Evolutionary conservation across 225 moss, liverwort and hornwort genomes (phyloP), one percentile per base, ranked within the genome.

Genomic region (Rhytidiadelphus loreus): DNA sequence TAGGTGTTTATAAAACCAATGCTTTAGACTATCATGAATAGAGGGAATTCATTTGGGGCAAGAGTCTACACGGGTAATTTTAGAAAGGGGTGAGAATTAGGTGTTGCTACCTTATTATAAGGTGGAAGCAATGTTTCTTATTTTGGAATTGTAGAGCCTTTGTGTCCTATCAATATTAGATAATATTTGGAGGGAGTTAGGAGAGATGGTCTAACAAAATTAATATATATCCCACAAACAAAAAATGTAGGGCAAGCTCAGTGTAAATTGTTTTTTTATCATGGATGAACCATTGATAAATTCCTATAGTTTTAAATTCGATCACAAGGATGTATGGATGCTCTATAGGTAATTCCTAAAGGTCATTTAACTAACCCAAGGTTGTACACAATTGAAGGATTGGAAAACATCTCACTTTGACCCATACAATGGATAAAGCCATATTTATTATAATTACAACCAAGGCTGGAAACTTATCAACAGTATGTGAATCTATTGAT

Each of bases 1-100:
- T 41, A 41, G 8, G 1, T 39, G 0, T 69, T 13, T 39, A 7
- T 7, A 13, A 13, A 26, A 25, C 3, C 0, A 0, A 5, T 5
- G 43, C 3, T 5, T 3, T 43, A 26, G 0, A 71, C 15, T 43
- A 3, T 70, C 1, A 43, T 16, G 4, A 71, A 28, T 43, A 43
- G 16, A 9, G 1, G 5, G 3, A 25, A 43, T 26, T 13, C 26
- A 70, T 9, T 68, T 39, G 13, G 13, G 13, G 13, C 24, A 24
- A 69, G 8, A 39, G 7, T 39, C 0, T 39, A 1, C 0, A 24
- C 4, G 8, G 2, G 13, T 2, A 24, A 7, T 68, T n/a, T 68
- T 7, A n/a, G 13, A n/a, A 23, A 7, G 7, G 12, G 18, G 4
- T 23, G 0, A 0, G 1, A 69, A 8, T 39, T 13, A 39, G 1